Evolutionary conservation across 2,329 filamentous ascomycete species (phyloP).

Genomic region (Cladophialophora carrionii): DNA sequence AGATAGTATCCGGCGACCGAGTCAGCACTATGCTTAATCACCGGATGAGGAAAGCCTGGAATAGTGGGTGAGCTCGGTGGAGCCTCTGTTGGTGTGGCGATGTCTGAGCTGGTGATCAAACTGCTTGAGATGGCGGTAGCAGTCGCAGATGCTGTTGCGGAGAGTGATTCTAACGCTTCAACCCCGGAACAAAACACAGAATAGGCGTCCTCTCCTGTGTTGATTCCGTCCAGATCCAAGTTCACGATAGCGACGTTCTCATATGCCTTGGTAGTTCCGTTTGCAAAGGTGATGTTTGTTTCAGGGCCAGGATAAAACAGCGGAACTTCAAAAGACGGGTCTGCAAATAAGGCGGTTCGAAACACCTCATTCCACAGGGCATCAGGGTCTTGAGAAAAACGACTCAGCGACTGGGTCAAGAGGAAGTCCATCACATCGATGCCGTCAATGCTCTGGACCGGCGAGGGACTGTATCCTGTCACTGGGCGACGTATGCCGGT

Average conservation of each 20-base stretch:
- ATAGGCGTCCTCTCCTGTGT: slow-evolving; percentile 41
- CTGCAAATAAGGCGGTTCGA: slow-evolving; percentile 21
- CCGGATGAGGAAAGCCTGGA: slow-evolving; percentile 46
- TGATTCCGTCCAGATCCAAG: slow-evolving; percentile 20
- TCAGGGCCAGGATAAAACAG: slow-evolving; percentile 39
- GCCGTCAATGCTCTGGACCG: slow-evolving; percentile 42
- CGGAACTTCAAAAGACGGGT: slow-evolving; percentile 20
- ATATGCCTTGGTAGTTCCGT: slow-evolving; percentile 40
- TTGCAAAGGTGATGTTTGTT: slow-evolving; percentile 42
- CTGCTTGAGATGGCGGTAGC: slow-evolving; percentile 7
- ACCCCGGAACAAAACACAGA: slow-evolving; percentile 23
- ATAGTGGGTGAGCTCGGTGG: slow-evolving; percentile 23
- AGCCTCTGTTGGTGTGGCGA: slow-evolving; percentile 12
- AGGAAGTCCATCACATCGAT: slow-evolving; percentile 41
- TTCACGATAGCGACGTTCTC: slow-evolving; percentile 39
- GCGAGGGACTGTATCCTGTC: slow-evolving; percentile 36
- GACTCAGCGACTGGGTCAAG: slow-evolving; percentile 33
- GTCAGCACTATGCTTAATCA: slow-evolving; percentile 43
- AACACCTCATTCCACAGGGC: slow-evolving; percentile 44
- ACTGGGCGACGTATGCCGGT: slow-evolving; percentile 8
- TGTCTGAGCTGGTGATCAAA: slow-evolving; percentile 7
- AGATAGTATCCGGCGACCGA: slow-evolving; percentile 54
- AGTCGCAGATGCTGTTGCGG: not conserved
- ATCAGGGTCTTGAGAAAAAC: slow-evolving; percentile 40
- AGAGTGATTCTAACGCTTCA: not conserved